Base-by-base conservation (phyloP, 1,284 basidiomycete species). In the Golubevia sp. region DNA sequence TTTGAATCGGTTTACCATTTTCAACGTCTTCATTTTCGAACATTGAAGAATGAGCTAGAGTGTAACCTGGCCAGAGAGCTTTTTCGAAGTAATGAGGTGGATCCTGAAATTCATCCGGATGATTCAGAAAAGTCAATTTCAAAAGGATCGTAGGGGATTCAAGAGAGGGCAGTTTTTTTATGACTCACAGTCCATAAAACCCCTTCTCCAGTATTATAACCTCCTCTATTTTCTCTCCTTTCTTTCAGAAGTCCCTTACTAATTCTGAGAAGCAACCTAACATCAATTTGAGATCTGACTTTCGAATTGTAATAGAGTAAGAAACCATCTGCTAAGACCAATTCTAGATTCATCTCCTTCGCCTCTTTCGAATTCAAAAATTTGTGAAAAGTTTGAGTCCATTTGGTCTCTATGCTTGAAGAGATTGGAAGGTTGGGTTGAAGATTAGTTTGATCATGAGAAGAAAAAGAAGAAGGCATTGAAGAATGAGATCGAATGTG, bases 51-150 rank as follows among this genome's bases (percentile, higher is more conserved):
- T 81, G 77, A 18, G 80, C 80, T 48, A 75, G 56, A 34, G 75
- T 59, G 59, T 81, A 81, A 2, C 77, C 72, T 0, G 80, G 80
- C 80, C 80, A 82, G 3, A 82, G 72, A 34, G 78, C 71, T 52
- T 74, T 67, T 58, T 77, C 75, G 63, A 81, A 82, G 68, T 82
- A 82, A 38, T 70, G 71, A 6, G 77, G 76, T 2, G 79, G 79
- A 53, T 82, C 79, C 50, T 63, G 48, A 11, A 23, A 26, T 7
- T 18, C 18, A 30, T 26, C 48, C 2, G 51, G 58, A 56, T 56
- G 21, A 5, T 44, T 54, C 44, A 21, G 15, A 23, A 54, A 50
- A 21, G 57, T 25, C 24, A 18, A 55, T 7, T 23, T 52, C 49
- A n/a, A 51, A 51, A n/a, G n/a, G 11, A 13, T 27, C 4, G 51